Evolutionary conservation across 164 flowering plant species (phyloP).

Genomic region (grape (Vitis vinifera)): DNA sequence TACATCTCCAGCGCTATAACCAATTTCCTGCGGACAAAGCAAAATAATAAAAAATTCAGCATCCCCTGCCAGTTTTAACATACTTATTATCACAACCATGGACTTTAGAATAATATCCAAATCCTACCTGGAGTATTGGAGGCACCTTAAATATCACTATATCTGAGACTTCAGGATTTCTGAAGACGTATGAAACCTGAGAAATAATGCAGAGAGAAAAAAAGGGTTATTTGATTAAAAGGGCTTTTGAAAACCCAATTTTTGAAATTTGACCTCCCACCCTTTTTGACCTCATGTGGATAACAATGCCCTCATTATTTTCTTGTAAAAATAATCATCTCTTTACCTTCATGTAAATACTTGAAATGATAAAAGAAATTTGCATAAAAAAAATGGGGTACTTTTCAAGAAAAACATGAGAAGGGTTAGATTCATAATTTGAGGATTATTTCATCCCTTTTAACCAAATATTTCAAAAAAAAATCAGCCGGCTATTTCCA

Average conservation of each 20-base stretch:
- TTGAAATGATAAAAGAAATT: no score
- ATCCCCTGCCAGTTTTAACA: not conserved
- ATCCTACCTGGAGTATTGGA: conserved; percentile 63
- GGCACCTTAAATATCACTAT: conserved; percentile 95
- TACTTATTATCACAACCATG: not conserved
- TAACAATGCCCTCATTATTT: no score
- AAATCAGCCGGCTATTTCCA: conserved; percentile 1
- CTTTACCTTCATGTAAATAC: no score
- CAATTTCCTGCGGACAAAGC: conserved; percentile 50
- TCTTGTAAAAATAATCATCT: no score
- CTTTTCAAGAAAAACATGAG: no score
- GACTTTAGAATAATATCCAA: not conserved
- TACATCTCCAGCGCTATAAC: conserved; percentile 66
- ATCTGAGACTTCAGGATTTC: conserved; percentile 80
- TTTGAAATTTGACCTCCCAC: no score
- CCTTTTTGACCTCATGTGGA: no score
- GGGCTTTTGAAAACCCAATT: not conserved
- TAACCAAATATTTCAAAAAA: no score
- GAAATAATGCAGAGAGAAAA: conserved; percentile 4
- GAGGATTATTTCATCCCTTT: no score
- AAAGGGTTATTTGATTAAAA: not conserved
- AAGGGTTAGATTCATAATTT: no score
- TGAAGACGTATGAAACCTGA: conserved; percentile 87
- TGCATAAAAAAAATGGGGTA: no score
- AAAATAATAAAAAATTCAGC: not conserved